phyloP scores from a whole-genome alignment of 139 green algal species.

The Chlamydomonas incerta region DNA sequence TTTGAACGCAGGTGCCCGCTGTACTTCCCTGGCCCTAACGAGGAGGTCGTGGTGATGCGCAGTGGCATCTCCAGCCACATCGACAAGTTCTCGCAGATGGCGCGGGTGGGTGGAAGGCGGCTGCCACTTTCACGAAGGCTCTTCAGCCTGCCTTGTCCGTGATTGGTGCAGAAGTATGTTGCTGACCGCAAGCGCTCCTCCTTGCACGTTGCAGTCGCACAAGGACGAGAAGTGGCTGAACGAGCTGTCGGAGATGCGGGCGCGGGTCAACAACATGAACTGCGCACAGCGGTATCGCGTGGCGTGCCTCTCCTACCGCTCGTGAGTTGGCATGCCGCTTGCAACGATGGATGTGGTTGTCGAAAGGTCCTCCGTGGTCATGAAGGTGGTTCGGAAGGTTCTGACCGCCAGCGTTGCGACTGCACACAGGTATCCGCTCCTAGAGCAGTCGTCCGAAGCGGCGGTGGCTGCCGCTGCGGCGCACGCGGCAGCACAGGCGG shows the following conservation, averaged over 20 bases:
- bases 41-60: slow-evolving; percentile 69
- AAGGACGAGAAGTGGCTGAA: not conserved
- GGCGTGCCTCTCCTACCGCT: slow-evolving; percentile 52
- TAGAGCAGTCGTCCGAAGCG: not conserved
- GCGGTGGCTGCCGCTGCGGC: not conserved
- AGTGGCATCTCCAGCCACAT: slow-evolving; percentile 76
- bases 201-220: not conserved
- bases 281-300: slow-evolving; percentile 61
- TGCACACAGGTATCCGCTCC: not conserved
- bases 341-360: not conserved
- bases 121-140: no score
- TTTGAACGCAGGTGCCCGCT: slow-evolving; percentile 74
- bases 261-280: slow-evolving; percentile 16
- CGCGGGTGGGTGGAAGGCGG: not conserved
- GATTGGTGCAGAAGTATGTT: no score
- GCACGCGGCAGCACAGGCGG: not conserved
- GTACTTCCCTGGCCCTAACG: slow-evolving; percentile 68
- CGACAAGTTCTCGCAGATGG: slow-evolving; percentile 57
- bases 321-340: not conserved
- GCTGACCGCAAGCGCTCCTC: not conserved
- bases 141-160: no score
- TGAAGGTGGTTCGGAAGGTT: not conserved
- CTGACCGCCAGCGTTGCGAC: not conserved
- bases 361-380: no score
- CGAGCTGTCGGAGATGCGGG: slow-evolving; percentile 27